These are phyloP conservation scores for Podaxis rugospora DNA, from an alignment of 768 basidiomycete genomes.

Conservation along the genomic window DNA sequence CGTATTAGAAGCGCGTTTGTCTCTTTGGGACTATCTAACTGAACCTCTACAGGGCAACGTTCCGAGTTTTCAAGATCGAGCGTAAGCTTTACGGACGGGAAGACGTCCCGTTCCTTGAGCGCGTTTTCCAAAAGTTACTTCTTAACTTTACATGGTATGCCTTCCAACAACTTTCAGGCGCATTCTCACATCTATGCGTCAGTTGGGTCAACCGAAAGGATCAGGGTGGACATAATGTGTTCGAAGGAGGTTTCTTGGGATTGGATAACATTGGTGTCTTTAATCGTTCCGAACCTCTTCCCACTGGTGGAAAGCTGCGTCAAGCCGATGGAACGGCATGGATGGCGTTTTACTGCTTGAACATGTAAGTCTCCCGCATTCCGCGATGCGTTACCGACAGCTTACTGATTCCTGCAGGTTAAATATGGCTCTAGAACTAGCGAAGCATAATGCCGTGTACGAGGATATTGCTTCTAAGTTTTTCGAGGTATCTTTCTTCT, in stretches of 20 bases:
- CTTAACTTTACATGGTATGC: slow-evolving; percentile 92
- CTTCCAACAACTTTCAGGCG: neutral
- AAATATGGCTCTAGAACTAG: slow-evolving; percentile 95
- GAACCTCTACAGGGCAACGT: slow-evolving; percentile 69
- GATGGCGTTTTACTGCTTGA: slow-evolving; percentile 99
- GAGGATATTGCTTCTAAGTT: slow-evolving; percentile 99
- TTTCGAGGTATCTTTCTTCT: slow-evolving; percentile 57
- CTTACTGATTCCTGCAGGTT: slow-evolving; percentile 47
- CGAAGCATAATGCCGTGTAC: slow-evolving; percentile 96
- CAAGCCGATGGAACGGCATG: slow-evolving; percentile 99
- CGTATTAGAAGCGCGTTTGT: slow-evolving; percentile 12
- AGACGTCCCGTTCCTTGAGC: slow-evolving; percentile 89
- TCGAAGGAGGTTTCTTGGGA: slow-evolving; percentile 97
- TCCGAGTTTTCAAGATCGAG: slow-evolving; percentile 99
- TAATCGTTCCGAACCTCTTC: slow-evolving; percentile 95
- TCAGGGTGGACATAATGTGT: slow-evolving; percentile 89
- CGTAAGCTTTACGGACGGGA: slow-evolving; percentile 90
- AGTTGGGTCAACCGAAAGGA: slow-evolving; percentile 99
- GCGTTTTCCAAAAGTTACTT: slow-evolving; percentile 96
- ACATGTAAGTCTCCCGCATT: slow-evolving; percentile 59
- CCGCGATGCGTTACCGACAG: neutral
- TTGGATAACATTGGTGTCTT: slow-evolving; percentile 98
- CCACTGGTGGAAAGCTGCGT: slow-evolving; percentile 89
- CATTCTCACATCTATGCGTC: neutral
- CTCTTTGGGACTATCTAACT: slow-evolving; percentile 1